A percentile compares a stretch with the other conserved stretches of the same genome.
phyloP scores from a whole-genome alignment of 257 asterid species.

The Petrea volubilis region DNA sequence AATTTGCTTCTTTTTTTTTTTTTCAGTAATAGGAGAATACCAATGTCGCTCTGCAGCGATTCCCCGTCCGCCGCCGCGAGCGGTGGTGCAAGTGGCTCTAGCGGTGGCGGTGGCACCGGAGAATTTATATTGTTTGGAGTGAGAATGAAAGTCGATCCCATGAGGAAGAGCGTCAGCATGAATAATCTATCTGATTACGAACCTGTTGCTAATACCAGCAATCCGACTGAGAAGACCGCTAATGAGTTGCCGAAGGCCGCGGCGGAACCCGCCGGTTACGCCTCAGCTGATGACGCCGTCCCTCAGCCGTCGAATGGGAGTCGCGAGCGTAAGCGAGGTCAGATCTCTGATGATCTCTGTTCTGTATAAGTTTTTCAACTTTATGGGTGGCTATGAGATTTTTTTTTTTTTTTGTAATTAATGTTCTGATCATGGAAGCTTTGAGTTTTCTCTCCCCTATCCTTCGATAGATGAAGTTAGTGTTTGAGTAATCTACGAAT shows the following conservation, averaged over 20 bases:
- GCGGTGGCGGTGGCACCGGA: constrained; percentile 24
- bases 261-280: constrained; percentile 47
- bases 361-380: background rate
- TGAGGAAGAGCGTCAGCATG: constrained; percentile 91
- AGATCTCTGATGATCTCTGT: constrained; percentile 34
- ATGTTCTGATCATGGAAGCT: background rate
- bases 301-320: constrained; percentile 42
- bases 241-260: constrained; percentile 34
- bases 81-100: constrained; percentile 1
- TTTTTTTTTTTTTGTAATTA: background rate
- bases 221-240: constrained; percentile 22
- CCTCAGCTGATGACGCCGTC: constrained; percentile 74
- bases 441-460: background rate
- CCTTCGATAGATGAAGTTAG: background rate
- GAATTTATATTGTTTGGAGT: constrained; percentile 83
- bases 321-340: constrained; percentile 89
- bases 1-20: background rate
- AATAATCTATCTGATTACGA: constrained; percentile 70
- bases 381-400: background rate
- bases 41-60: constrained; percentile 37
- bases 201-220: constrained; percentile 21
- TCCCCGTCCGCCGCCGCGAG: constrained; percentile 24
- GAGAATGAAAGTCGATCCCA: constrained; percentile 70
- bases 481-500: background rate
- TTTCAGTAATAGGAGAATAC: background rate